A percentile compares a stretch with the other conserved stretches of the same genome.
phyloP scores from a whole-genome alignment of 768 basidiomycete species.

The Tylopilus subfusipes region DNA sequence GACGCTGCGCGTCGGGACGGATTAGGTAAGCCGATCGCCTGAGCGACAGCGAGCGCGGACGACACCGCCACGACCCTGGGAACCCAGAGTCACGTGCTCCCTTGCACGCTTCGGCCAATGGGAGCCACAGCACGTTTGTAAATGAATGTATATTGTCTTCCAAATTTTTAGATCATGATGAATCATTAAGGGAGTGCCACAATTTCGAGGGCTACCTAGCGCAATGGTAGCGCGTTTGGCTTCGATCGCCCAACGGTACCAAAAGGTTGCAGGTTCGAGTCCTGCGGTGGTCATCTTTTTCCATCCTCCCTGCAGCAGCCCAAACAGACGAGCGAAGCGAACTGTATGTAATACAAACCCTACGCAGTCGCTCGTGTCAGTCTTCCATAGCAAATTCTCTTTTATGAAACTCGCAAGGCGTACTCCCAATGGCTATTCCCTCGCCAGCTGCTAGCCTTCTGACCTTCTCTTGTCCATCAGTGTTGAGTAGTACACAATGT shows the following conservation, averaged over 20 bases:
- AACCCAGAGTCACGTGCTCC: too few species aligned
- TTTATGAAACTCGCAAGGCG: constrained; percentile 62
- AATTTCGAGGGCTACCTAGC: constrained; percentile 86
- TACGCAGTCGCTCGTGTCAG: not conserved
- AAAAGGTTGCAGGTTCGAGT: constrained; percentile 97
- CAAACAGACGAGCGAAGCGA: not conserved
- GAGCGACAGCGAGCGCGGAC: too few species aligned
- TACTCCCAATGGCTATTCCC: constrained; percentile 57
- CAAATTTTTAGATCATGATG: too few species aligned
- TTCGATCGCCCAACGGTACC: constrained; percentile 76
- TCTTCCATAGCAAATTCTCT: constrained; percentile 15
- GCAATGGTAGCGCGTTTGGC: constrained; percentile 96
- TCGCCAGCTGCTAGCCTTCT: constrained; percentile 33
- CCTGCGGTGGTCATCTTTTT: constrained; percentile 72
- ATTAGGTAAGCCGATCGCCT: too few species aligned
- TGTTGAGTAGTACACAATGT: constrained; percentile 45
- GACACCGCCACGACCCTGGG: too few species aligned
- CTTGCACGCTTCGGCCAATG: too few species aligned
- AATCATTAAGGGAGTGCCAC: too few species aligned
- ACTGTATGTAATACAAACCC: not conserved
- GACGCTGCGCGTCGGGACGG: too few species aligned
- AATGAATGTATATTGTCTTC: too few species aligned
- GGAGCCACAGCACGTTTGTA: too few species aligned
- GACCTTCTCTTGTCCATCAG: constrained; percentile 33
- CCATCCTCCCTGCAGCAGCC: not conserved